A percentile compares a stretch with the other conserved stretches of the same genome.
phyloP scores from a whole-genome alignment of 768 basidiomycete genomes.

The Brasilioporus rufonigricans region DNA sequence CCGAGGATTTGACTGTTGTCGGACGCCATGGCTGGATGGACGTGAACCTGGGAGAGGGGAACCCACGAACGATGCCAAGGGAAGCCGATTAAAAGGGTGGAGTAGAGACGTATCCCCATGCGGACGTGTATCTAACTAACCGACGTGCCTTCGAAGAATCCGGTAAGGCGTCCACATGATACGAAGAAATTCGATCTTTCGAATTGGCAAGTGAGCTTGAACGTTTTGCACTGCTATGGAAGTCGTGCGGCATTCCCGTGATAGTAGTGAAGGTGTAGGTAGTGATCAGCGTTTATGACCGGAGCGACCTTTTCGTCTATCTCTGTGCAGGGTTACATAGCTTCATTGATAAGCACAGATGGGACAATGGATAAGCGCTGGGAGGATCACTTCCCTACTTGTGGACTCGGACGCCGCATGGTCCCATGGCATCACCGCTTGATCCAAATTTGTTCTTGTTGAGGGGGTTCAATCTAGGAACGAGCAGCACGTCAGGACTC shows the following conservation, averaged over 20 bases:
- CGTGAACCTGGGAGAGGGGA: neutral
- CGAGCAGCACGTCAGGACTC: neutral
- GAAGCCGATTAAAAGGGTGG: neutral
- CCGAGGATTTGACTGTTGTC: constrained; percentile 42
- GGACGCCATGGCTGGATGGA: constrained; percentile 14
- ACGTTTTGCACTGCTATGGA: neutral
- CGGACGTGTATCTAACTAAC: neutral
- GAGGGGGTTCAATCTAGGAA: neutral
- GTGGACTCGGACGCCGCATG: neutral
- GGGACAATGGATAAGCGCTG: no score
- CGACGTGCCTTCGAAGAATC: neutral
- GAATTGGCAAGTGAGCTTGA: neutral
- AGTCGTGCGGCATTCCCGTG: no score
- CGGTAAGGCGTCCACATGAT: neutral
- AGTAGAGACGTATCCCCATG: neutral
- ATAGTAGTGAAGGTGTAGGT: no score
- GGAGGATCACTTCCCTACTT: neutral
- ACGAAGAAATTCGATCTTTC: neutral
- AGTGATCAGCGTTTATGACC: no score
- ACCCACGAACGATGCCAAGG: neutral
- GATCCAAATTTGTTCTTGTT: neutral
- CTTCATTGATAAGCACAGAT: no score
- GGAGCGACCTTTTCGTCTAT: no score
- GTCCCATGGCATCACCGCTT: neutral
- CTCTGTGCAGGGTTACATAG: no score